Evolutionary conservation across 208 protist genomes (phyloP).

Genomic region (Leishmania arabica): DNA sequence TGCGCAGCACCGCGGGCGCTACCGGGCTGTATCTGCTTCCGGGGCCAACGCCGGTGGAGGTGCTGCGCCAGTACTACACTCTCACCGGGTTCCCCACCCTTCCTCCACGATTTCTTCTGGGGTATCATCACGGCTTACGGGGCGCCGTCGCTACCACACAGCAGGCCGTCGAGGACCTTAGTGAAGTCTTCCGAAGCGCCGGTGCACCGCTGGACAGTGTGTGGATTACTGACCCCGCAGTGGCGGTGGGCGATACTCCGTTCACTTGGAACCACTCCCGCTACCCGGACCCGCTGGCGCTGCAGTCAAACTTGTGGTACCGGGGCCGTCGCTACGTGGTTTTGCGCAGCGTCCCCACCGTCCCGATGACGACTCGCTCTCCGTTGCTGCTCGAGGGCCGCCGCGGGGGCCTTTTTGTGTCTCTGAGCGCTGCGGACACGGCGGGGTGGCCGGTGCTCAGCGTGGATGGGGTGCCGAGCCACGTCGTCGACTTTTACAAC

Average conservation of each 20-base stretch:
- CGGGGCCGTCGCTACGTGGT: constrained; percentile 90
- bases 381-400: constrained; percentile 74
- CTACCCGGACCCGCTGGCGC: constrained; percentile 90
- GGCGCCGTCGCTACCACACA: constrained; percentile 12
- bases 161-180: constrained; percentile 24
- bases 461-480: constrained; percentile 48
- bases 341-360: constrained; percentile 96
- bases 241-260: constrained; percentile 28
- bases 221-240: constrained; percentile 17
- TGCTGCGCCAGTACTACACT: constrained; percentile 92
- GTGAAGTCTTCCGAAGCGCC: constrained; percentile 17
- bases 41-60: constrained; percentile 78
- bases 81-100: constrained; percentile 94
- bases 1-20: constrained; percentile 80
- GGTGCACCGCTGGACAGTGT: constrained; percentile 55
- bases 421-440: constrained; percentile 40
- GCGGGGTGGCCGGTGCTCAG: constrained; percentile 34
- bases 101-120: constrained; percentile 94
- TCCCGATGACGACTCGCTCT: constrained; percentile 84
- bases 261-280: constrained; percentile 55
- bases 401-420: constrained; percentile 81
- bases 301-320: constrained; percentile 84
- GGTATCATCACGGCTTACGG: constrained; percentile 93
- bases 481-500: constrained; percentile 94
- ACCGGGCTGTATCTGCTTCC: constrained; percentile 95